Conservation (phyloP, 352 stramenopile species). For the Phytophthora foliorum region DNA sequence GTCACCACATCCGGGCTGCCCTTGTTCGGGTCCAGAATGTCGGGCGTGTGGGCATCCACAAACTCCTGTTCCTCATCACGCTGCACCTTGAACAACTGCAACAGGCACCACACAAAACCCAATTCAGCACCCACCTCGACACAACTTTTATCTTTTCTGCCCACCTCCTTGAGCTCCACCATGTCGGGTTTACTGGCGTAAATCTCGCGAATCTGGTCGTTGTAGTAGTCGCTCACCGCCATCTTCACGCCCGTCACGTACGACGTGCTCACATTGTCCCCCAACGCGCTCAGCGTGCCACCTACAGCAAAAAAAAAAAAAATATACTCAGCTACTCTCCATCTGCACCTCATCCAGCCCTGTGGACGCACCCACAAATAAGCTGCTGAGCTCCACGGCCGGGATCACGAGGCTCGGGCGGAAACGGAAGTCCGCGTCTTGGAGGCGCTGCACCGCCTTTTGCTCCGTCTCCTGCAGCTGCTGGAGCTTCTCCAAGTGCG, state of each 20-base stretch:
- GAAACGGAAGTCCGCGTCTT: conserved; percentile 66
- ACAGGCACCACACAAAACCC: conserved; percentile 2
- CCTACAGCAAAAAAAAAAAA: conserved; percentile 31
- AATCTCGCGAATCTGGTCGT: conserved; percentile 91
- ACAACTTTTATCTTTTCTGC: neutral
- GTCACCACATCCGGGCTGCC: conserved; percentile 48
- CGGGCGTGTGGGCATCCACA: conserved; percentile 66
- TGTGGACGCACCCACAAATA: conserved; percentile 49
- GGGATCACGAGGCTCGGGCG: conserved; percentile 75
- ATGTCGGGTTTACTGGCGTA: conserved; percentile 70
- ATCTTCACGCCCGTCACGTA: conserved; percentile 81
- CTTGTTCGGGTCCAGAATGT: conserved; percentile 50
- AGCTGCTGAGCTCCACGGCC: conserved; percentile 60
- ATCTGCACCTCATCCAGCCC: neutral
- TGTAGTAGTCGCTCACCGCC: conserved; percentile 89
- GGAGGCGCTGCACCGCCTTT: conserved; percentile 57
- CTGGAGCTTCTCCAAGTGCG: conserved; percentile 60
- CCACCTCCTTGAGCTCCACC: conserved; percentile 75
- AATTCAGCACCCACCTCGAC: conserved; percentile 1
- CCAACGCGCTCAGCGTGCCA: conserved; percentile 53
- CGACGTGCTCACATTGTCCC: conserved; percentile 69
- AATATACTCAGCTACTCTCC: neutral
- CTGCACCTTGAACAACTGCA: conserved; percentile 74
- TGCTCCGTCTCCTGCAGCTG: conserved; percentile 62
- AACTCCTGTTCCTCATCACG: conserved; percentile 83